These are phyloP conservation scores for Lophiostoma macrostomum DNA, from an alignment of 495 filamentous ascomycete species.

Conservation along the genomic window DNA sequence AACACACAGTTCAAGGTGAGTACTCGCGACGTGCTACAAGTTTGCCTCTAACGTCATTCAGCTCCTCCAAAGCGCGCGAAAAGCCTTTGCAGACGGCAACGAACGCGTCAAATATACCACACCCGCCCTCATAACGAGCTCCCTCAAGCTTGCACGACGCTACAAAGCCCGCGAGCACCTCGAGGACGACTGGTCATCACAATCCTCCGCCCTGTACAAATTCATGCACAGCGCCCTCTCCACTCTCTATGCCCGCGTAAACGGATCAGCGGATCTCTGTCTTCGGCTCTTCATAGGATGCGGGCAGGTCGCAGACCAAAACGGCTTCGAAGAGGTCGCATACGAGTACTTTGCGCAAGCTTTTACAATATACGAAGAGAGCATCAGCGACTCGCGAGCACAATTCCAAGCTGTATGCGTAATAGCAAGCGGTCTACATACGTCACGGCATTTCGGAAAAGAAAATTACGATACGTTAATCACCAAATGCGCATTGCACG, in stretches of 20 bases:
- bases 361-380: slow-evolving; percentile 96
- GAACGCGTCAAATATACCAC: slow-evolving; percentile 94
- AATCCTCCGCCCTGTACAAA: slow-evolving; percentile 85
- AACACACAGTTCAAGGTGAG: slow-evolving; percentile 83
- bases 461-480: slow-evolving; percentile 99
- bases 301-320: slow-evolving; percentile 90
- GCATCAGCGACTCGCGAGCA: slow-evolving; percentile 87
- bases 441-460: slow-evolving; percentile 80
- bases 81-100: slow-evolving; percentile 87
- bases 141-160: slow-evolving; percentile 82
- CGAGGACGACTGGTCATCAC: slow-evolving; percentile 90
- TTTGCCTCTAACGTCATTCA: slow-evolving; percentile 40
- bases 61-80: slow-evolving; percentile 83
- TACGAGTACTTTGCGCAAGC: slow-evolving; percentile 99
- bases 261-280: slow-evolving; percentile 77
- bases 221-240: slow-evolving; percentile 88
- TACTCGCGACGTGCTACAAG: not conserved
- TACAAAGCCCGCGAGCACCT: slow-evolving; percentile 91
- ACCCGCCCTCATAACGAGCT: slow-evolving; percentile 85
- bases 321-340: slow-evolving; percentile 87
- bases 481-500: slow-evolving; percentile 93
- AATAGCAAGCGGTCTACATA: slow-evolving; percentile 84
- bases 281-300: slow-evolving; percentile 87
- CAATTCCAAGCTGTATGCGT: slow-evolving; percentile 98
- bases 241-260: slow-evolving; percentile 83